A percentile compares a stretch with the other conserved stretches of the same genome.
Evolutionary conservation across 371 early-diverging fungal genomes (phyloP).

Genomic region (Mucor indicus): DNA sequence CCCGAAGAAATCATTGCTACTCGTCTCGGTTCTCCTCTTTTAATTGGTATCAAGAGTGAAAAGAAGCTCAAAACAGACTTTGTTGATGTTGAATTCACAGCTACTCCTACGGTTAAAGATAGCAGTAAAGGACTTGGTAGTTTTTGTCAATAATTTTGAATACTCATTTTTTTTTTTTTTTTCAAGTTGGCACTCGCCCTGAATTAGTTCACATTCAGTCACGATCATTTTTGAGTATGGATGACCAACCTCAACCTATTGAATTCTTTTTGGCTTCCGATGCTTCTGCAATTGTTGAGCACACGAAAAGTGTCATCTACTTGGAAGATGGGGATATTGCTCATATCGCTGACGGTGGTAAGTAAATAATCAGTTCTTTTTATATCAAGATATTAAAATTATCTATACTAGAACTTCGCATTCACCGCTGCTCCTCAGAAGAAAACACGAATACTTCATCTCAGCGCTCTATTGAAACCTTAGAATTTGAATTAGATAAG

Average conservation of each 20-base stretch:
- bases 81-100: conserved; percentile 83
- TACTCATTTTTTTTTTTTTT: background rate
- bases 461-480: conserved; percentile 93
- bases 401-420: conserved; percentile 78
- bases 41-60: conserved; percentile 97
- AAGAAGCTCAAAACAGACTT: conserved; percentile 95
- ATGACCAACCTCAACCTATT: conserved; percentile 90
- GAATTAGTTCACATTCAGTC: conserved; percentile 86
- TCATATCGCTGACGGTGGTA: conserved; percentile 87
- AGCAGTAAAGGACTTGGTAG: conserved; percentile 24
- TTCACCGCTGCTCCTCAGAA: conserved; percentile 90
- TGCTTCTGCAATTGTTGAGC: conserved; percentile 98
- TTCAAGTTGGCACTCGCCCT: conserved; percentile 38
- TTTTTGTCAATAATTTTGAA: background rate
- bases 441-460: conserved; percentile 67
- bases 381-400: no score
- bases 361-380: conserved; percentile 3
- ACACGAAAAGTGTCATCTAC: conserved; percentile 98
- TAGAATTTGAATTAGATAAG: conserved; percentile 96
- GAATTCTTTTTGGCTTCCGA: conserved; percentile 99
- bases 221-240: conserved; percentile 91
- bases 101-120: no score
- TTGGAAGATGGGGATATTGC: conserved; percentile 99
- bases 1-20: conserved; percentile 96
- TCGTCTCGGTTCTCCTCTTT: conserved; percentile 96